Base-by-base conservation (phyloP, 2,329 filamentous ascomycete genomes). In the Aureobasidium musti region DNA sequence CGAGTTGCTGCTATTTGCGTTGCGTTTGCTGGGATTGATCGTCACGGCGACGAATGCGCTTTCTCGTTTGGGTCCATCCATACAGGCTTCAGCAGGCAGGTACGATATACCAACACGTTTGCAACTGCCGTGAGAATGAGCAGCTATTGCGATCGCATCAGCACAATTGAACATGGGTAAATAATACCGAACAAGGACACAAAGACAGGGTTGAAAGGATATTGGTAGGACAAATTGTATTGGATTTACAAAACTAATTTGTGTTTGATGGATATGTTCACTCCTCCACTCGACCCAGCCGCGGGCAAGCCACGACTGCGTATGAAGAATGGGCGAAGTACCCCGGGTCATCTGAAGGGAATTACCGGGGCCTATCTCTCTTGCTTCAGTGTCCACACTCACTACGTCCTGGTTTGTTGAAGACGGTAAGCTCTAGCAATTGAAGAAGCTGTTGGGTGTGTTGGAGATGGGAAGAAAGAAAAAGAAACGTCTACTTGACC, bases 371-470 rank as follows among this genome's bases (percentile, higher is more conserved):
- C 8, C 17, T 39, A 75, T 68, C 69, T 69, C 21, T 78, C 71
- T 79, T 70, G 77, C 77, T 77, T 77, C 75, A 71, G 73, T 79
- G 77, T 79, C 76, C 77, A 79, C 77, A 79, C 77, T 78, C 72
- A 73, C 53, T 71, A 72, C 70, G 75, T 70, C 77, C 74, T 76
- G 68, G 70, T 30, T 57, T 63, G 70, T 73, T 73, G 76, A 72
- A 74, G 73, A 71, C 69, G 77, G 71, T 73, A 72, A 74, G 77
- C 77, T 79, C 77, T 79, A 79, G 77, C 77, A 74, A 75, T 75
- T 74, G 74, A 76, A 72, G 75, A 76, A 77, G 77, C 77, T 35
- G 33, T 53, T 17, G 19, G 19, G 10, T 53, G 45, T 47, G 28
- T 45, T 67, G 33, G 30, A 21, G 10, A 43, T 2, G 17, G 11